Evolutionary conservation across 768 basidiomycete species (phyloP), one percentile per base, ranked within the genome.

Genomic region (Mycena filopes): DNA sequence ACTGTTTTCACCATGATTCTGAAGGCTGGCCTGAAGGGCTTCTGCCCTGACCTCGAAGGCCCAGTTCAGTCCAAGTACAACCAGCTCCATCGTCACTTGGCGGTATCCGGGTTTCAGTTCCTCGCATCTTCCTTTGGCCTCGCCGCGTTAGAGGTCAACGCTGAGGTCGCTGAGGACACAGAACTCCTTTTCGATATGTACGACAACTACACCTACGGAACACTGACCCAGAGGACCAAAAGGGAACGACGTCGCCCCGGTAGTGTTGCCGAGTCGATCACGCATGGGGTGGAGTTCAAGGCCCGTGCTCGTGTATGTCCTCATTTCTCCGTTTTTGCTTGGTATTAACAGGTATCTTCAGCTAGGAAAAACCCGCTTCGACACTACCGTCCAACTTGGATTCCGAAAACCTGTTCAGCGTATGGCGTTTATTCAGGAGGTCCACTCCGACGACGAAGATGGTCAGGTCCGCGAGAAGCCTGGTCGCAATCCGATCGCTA

Each of bases 171-270:
- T 9, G 18, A 43, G 4, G 23, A 65, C 38, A 15, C 23, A 2
- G 21, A 28, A 3, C 53, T 66, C 29, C 46, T 66, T 26, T 7
- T n/a, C 20, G 59, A 66, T 18, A 56, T 66, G 58, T 66, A 66
- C 59, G 59, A 66, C 33, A 60, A 61, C 41, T 66, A 47, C 33
- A 20, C 23, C 12, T 60, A 55, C 46, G 65, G 56, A 23, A 65
- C 56, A 25, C 45, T 65, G 1, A 36, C 58, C 8, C 43, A 60
- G 54, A 61, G 55, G 25, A 60, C 53, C 29, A 49, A 20, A n/a
- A 55, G 43, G 47, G 65, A 66, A 54, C 41, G 46, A 18, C 53
- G 47, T 0, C 26, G 51, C 26, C 58, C 65, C 4, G 65, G 65
- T 9, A 61, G 58, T 45, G 45, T 66, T 9, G 31, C 26, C 31